phyloP scores from a whole-genome alignment of 208 protist species.

The Entamoeba dispar region DNA sequence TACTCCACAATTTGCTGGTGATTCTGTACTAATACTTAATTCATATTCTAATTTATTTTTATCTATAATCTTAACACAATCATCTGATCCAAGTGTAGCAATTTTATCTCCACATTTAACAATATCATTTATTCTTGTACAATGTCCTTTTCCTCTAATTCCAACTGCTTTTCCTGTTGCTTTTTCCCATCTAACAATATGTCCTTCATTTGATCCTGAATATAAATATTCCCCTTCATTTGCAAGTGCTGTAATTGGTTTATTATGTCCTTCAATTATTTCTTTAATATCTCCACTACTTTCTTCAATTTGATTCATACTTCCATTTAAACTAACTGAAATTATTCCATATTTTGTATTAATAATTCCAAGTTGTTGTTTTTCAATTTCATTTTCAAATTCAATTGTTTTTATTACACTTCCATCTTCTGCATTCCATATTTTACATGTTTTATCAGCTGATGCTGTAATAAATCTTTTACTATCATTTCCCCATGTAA shows the following conservation, averaged over 20 bases:
- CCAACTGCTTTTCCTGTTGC: slow-evolving; percentile 16
- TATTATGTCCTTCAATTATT: slow-evolving; percentile 38
- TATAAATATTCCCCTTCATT: slow-evolving; percentile 31
- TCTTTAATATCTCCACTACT: background rate
- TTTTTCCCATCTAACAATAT: slow-evolving; percentile 33
- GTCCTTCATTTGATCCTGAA: slow-evolving; percentile 29
- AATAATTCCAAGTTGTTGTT: background rate
- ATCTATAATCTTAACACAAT: background rate
- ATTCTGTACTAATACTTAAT: background rate
- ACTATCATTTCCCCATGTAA: background rate
- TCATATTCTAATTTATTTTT: background rate
- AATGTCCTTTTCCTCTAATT: slow-evolving; percentile 35
- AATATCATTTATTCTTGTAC: slow-evolving; percentile 29
- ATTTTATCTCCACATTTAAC: background rate
- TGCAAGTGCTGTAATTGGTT: slow-evolving; percentile 35
- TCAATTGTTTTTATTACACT: background rate
- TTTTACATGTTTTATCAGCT: slow-evolving; percentile 11
- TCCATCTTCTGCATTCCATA: background rate
- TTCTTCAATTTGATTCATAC: background rate
- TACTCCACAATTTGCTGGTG: background rate
- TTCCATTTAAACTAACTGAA: background rate
- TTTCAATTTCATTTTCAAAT: background rate
- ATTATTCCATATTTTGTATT: no score
- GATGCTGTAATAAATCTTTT: slow-evolving; percentile 3
- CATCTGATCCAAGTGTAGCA: background rate